phyloP scores from a whole-genome alignment of 2,329 filamentous ascomycete species.

The Xylaria polymorpha region DNA sequence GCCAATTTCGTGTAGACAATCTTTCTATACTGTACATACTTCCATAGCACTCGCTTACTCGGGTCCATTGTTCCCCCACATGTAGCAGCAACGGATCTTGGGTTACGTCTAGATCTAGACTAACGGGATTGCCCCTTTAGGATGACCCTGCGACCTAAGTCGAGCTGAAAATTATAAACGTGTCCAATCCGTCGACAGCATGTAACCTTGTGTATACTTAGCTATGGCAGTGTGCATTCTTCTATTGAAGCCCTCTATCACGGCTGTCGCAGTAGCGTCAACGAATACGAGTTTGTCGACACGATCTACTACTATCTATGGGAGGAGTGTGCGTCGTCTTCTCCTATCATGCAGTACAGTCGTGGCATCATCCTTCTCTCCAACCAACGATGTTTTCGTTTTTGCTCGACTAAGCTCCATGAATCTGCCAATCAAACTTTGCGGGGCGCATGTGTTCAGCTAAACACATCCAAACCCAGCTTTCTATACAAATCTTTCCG shows the following conservation, averaged over 20 bases:
- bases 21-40: too few relatives aligned
- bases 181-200: neutral
- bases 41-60: neutral
- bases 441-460: constrained; percentile 15
- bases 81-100: neutral
- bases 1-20: too few relatives aligned
- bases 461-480: neutral
- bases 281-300: neutral
- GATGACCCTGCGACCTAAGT: neutral
- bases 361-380: neutral
- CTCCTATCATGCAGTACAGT: neutral
- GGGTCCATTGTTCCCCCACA: neutral
- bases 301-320: neutral
- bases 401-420: too few relatives aligned
- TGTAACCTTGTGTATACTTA: neutral
- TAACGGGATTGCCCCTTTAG: constrained; percentile 12
- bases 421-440: neutral
- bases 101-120: neutral
- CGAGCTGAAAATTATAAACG: constrained; percentile 15
- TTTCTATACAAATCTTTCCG: neutral
- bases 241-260: neutral
- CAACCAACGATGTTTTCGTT: neutral
- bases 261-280: neutral
- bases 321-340: neutral
- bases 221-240: neutral